Evolutionary conservation across 768 basidiomycete species (phyloP).

Genomic region (Cantharellus anzutake): DNA sequence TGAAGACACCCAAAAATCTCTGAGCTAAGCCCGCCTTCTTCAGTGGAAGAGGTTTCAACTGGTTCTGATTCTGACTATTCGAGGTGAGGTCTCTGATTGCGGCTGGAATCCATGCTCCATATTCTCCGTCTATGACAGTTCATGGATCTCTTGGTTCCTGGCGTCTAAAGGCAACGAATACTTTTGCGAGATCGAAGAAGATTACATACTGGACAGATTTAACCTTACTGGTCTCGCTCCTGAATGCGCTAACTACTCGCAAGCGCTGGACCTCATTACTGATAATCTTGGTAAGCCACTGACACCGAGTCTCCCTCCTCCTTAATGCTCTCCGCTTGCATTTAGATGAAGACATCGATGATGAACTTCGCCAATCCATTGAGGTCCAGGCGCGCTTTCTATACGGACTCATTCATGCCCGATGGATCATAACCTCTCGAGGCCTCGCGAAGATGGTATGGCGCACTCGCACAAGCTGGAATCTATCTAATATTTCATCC

Average conservation of each 20-base stretch:
- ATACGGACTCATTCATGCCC: slow-evolving; percentile 90
- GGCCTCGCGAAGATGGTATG: slow-evolving; percentile 89
- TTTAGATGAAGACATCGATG: slow-evolving; percentile 83
- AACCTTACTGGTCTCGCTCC: slow-evolving; percentile 94
- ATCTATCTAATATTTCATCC: background rate
- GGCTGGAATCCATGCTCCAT: background rate
- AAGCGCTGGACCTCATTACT: slow-evolving; percentile 89
- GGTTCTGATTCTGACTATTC: slow-evolving; percentile 94
- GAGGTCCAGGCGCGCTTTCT: slow-evolving; percentile 86
- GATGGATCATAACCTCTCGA: slow-evolving; percentile 90
- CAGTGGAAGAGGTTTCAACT: slow-evolving; percentile 25
- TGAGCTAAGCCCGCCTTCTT: background rate
- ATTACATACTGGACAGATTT: slow-evolving; percentile 96
- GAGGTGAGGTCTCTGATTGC: slow-evolving; percentile 33
- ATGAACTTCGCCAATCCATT: slow-evolving; percentile 77
- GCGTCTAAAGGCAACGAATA: slow-evolving; percentile 98
- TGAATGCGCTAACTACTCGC: slow-evolving; percentile 85
- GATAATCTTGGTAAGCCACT: slow-evolving; percentile 67
- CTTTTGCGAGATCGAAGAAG: slow-evolving; percentile 98
- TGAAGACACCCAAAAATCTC: background rate
- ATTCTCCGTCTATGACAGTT: slow-evolving; percentile 13
- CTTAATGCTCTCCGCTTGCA: background rate
- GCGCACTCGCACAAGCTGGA: background rate
- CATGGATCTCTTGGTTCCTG: slow-evolving; percentile 93
- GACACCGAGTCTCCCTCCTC: background rate